These are phyloP conservation scores for Aspergillus pseudoterreus DNA, from an alignment of 2,329 filamentous ascomycete genomes.

Conservation along the genomic window DNA sequence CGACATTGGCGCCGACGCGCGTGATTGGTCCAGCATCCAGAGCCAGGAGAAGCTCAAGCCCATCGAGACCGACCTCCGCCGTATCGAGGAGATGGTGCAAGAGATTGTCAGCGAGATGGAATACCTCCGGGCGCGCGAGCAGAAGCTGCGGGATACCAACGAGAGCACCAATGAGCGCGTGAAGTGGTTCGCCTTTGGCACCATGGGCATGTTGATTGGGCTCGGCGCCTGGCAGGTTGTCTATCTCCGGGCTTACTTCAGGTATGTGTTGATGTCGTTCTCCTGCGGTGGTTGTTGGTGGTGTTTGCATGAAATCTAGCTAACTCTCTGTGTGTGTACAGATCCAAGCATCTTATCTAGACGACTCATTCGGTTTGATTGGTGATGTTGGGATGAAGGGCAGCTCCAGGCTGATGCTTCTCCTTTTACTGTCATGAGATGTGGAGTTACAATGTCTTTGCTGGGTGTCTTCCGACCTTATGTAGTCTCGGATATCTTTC, in stretches of 20 bases:
- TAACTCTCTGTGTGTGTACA: conserved; percentile 28
- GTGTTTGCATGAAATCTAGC: neutral
- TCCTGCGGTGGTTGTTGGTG: neutral
- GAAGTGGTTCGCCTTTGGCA: conserved; percentile 96
- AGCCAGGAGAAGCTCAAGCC: conserved; percentile 97
- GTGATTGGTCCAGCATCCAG: conserved; percentile 97
- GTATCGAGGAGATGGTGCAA: conserved; percentile 83
- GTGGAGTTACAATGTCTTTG: conserved; percentile 19
- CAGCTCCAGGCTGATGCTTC: conserved; percentile 12
- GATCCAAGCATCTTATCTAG: conserved; percentile 68
- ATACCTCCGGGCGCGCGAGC: conserved; percentile 83
- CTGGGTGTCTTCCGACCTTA: conserved; percentile 10
- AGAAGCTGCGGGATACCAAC: conserved; percentile 96
- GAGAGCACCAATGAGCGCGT: conserved; percentile 99
- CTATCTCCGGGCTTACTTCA: conserved; percentile 96
- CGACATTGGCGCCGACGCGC: conserved; percentile 93
- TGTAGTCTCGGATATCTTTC: conserved; percentile 16
- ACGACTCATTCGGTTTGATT: conserved; percentile 2
- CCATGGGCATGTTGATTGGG: conserved; percentile 83
- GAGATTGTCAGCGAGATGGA: conserved; percentile 96
- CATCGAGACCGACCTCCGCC: conserved; percentile 87
- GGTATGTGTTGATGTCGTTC: conserved; percentile 47
- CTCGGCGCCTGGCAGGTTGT: conserved; percentile 97
- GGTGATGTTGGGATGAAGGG: conserved; percentile 5
- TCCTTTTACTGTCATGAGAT: conserved; percentile 14